Evolutionary conservation across 1,139 yeast species (phyloP), one percentile per base, ranked within the genome.

Genomic region (Lodderomyces orthopsilosis): DNA sequence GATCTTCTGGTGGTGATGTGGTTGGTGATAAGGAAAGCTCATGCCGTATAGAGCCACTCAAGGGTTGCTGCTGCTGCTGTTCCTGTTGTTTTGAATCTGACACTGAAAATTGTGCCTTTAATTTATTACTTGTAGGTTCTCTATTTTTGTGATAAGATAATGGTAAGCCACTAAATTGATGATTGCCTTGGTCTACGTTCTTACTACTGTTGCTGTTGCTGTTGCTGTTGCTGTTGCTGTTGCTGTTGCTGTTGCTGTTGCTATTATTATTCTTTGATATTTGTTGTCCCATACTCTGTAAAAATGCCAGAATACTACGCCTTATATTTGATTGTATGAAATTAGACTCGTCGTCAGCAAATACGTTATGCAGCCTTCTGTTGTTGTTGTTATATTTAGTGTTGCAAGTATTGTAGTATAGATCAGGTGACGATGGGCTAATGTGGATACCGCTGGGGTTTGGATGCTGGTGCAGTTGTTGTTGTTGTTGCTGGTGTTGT

Each of bases 11-110:
- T 2, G 54, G 54, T 9, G 52, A 49, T 12, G 52, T 50, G 13
- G 47, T 38, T 3, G 54, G 54, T 12, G 47, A 35, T 30, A 50
- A 42, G 6, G 50, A 37, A 24, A 49, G 37, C 18, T 44, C 49
- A 19, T 37, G 19, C 22, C 26, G 26, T 18, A 26, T 23, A 23
- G n/a, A 6, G 4, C n/a, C 27, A 24, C 4, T 12, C 8, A 17
- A n/a, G 6, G 18, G n/a, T 13, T 30, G 34, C 15, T 6, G 19
- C 2, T 5, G 19, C 10, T 30, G 12, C 4, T 30, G 19, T 14
- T 6, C 3, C 4, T 30, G 19, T 28, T 17, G 21, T 6, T 38
- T 21, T 14, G 37, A 15, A 17, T 40, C 27, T 26, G 42, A 35
- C 22, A 34, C 17, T 27, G 30, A 17, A 33, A 24, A 23, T 17